Base-by-base conservation (phyloP, 306 rosid genomes). In the Prunus armeniaca region DNA sequence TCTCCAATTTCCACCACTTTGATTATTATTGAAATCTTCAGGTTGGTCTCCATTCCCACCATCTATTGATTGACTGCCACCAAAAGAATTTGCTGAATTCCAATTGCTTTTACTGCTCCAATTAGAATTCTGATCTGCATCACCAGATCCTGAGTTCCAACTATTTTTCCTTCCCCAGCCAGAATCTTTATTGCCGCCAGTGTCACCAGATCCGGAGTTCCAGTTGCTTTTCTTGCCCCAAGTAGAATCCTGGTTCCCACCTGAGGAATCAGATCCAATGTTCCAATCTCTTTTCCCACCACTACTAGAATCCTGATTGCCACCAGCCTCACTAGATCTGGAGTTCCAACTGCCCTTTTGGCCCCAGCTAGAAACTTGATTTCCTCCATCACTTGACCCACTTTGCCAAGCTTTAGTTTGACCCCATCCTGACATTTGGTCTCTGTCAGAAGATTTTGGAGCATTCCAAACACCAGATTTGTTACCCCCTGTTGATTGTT, bases 201-300 rank as follows among this genome's bases (percentile, higher is more conserved):
- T 15, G 47, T 38, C 69, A 34, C 73, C 57, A 57, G 38, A 41
- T 72, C 78, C 87, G 17, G 90, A 82, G n/a, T 73, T 82, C 88
- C 85, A 85, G 65, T 57, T 67, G 65, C 79, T 82, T 76, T 80
- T 87, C 85, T 76, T 88, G n/a, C 80, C 82, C 84, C 80, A 82
- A 60, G 34, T 68, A 28, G 83, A 77, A 78, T 84, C 76, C 43
- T 80, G 75, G 71, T 69, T 78, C 24, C 77, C 71, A 10, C 75
- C 56, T 78, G 84, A 45, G 82, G 51, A 78, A 64, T 65, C 41
- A 27, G 74, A 67, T 67, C 84, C 82, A 61, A 81, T 71, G 63
- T 65, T 75, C 87, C 91, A 87, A 69, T 61, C 65, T 45, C 83
- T 76, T 79, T 84, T 86, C 83, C 69, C 84, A 43, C 85, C 84